Base-by-base conservation (phyloP, 2,329 filamentous ascomycete species). In the Apiospora malaysiana region DNA sequence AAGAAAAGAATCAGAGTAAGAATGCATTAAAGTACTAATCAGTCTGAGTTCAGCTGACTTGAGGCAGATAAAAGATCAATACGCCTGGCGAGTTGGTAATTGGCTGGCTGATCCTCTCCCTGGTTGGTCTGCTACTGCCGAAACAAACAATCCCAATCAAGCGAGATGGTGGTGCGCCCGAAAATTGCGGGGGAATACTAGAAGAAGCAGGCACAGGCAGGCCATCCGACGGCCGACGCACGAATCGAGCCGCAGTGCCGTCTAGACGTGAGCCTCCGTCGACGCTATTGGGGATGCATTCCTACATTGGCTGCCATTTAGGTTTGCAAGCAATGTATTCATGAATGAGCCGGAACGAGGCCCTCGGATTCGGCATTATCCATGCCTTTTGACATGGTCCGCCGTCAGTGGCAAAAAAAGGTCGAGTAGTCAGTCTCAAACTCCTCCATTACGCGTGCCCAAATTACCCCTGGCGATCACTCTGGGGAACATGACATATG, bases 241-340 rank as follows among this genome's bases (percentile, higher is more conserved):
- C 56, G 18, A 63, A 63, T 40, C 56, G 56, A 63, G 56, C 56
- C 56, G 56, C 56, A 2, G 56, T 40, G 56, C 56, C 56, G 56
- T 63, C 40, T 63, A 63, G 56, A 63, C 56, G 56, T 40, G 56
- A 63, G 56, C 32, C 32, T 63, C 56, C 56, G 56, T 63, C 16
- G 56, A 40, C 32, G 21, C 56, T 40, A 63, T 40, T 40, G 27
- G 51, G 51, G 18, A n/a, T 37, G n/a, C 27, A 37, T 59, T 21
- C 51, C 56, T 21, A 8, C 51, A 32, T 21, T 1, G 18, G 18
- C 45, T n/a, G 21, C 18, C 45, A 47, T 2, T 45, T 45, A 45
- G 32, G 32, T 32, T 32, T 4, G 42, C 14, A 8, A 47, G 18
- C 45, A 47, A 47, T 47, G 18, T n/a, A 47, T 45, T 45, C 42